Conservation (phyloP, 805 yeast genomes). For the Starmerella bacillaris region DNA sequence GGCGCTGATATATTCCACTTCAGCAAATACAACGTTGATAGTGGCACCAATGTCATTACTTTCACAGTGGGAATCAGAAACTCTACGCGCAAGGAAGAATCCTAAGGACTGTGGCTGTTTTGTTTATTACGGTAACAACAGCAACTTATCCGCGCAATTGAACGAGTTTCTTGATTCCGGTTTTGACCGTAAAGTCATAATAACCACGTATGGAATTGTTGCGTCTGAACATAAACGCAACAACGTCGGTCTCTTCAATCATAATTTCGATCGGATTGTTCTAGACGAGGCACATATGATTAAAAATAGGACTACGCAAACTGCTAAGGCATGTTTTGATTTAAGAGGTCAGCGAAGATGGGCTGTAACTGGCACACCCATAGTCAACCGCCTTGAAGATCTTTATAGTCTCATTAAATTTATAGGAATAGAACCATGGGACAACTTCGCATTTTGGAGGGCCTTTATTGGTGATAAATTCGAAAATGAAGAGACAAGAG, state of each 20-base stretch:
- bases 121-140: slow-evolving; percentile 51
- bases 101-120: slow-evolving; percentile 19
- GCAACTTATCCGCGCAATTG: slow-evolving; percentile 27
- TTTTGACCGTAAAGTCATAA: slow-evolving; percentile 44
- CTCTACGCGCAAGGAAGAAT: slow-evolving; percentile 30
- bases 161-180: slow-evolving; percentile 26
- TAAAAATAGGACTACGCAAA: slow-evolving; percentile 57
- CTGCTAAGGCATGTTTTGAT: slow-evolving; percentile 60
- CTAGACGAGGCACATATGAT: slow-evolving; percentile 86
- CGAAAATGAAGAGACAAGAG: slow-evolving; percentile 48
- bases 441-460: slow-evolving; percentile 69
- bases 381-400: slow-evolving; percentile 75
- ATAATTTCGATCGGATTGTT: slow-evolving; percentile 56
- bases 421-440: slow-evolving; percentile 76
- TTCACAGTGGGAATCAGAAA: slow-evolving; percentile 84
- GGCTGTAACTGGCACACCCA: slow-evolving; percentile 87
- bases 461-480: slow-evolving; percentile 70
- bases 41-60: slow-evolving; percentile 81
- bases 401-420: slow-evolving; percentile 60
- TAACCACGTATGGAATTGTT: slow-evolving; percentile 80
- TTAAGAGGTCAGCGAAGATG: slow-evolving; percentile 52
- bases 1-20: slow-evolving; percentile 41
- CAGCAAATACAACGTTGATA: slow-evolving; percentile 37
- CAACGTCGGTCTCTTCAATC: slow-evolving; percentile 42
- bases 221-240: slow-evolving; percentile 49